These are phyloP conservation scores for Chrysopogon serrulatus DNA, from an alignment of 176 grass and related monocot genomes.

Conservation along the genomic window DNA sequence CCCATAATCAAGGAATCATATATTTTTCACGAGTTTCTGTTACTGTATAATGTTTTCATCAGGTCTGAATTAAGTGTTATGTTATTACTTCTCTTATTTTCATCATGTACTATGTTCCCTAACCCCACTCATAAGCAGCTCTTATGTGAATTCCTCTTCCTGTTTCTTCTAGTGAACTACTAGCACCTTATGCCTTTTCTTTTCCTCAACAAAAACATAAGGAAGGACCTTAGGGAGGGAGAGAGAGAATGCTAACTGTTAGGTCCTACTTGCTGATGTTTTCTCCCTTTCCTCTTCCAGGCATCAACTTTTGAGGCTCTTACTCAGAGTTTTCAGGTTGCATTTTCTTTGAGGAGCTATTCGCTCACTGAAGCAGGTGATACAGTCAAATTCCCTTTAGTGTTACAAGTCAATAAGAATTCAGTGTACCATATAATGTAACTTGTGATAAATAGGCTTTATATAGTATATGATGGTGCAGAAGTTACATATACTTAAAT, in stretches of 20 bases:
- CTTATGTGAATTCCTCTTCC: not conserved
- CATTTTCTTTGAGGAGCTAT: constrained; percentile 77
- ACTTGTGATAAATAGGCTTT: not conserved
- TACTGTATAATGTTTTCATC: not conserved
- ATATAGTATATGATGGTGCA: not conserved
- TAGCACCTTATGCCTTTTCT: not conserved
- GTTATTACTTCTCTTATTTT: not conserved
- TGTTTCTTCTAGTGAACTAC: constrained; percentile 6
- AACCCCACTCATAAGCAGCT: not conserved
- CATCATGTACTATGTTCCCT: not conserved
- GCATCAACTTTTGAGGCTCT: constrained; percentile 82
- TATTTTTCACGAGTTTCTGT: not conserved
- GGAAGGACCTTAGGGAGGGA: not conserved
- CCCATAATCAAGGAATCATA: not conserved
- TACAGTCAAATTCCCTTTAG: constrained; percentile 1
- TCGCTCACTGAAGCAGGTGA: constrained; percentile 67
- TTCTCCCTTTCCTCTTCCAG: constrained; percentile 54
- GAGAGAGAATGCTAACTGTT: not conserved
- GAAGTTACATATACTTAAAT: constrained; percentile 18
- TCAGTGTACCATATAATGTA: not conserved
- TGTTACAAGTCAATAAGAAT: constrained; percentile 13
- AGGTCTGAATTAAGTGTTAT: not conserved
- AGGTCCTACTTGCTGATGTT: constrained; percentile 22
- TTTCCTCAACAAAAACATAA: not conserved
- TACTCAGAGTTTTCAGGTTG: constrained; percentile 92